Evolutionary conservation across 768 basidiomycete genomes (phyloP).

Genomic region (Obba rivulosa): DNA sequence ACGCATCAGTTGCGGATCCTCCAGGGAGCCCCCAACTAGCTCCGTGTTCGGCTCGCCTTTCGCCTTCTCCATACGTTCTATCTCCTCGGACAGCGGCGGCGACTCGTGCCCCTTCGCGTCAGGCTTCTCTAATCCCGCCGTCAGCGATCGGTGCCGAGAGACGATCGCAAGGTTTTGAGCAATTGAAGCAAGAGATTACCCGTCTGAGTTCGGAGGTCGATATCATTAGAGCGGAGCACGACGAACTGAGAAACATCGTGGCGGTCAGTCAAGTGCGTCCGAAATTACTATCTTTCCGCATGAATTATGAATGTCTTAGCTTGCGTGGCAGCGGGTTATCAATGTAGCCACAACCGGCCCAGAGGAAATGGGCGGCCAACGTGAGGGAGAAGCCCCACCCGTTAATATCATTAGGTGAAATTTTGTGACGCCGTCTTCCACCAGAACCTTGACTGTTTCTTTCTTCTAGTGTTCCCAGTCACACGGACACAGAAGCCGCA

Average conservation of each 20-base stretch:
- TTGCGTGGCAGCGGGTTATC: not conserved
- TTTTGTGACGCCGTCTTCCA: no score
- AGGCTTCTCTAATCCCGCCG: not conserved
- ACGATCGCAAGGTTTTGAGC: not conserved
- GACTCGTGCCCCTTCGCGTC: not conserved
- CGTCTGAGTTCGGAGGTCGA: conserved; percentile 4
- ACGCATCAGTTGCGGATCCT: no score
- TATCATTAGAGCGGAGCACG: conserved; percentile 3
- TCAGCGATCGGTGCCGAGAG: not conserved
- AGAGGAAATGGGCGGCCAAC: no score
- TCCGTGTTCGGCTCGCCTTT: not conserved
- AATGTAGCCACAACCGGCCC: not conserved
- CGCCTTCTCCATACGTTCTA: conserved; percentile 6
- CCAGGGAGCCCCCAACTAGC: conserved; percentile 7
- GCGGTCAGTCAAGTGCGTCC: not conserved
- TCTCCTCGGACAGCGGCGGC: conserved; percentile 1
- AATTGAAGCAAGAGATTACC: conserved; percentile 2
- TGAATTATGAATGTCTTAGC: not conserved
- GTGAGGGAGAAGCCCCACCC: no score
- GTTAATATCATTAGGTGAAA: no score
- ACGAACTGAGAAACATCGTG: conserved; percentile 1
- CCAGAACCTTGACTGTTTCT: not conserved
- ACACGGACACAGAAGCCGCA: no score
- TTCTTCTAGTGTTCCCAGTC: no score
- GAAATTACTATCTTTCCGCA: not conserved